A percentile compares a stretch with the other conserved stretches of the same genome.
phyloP scores from a whole-genome alignment of 371 early-diverging fungal species.

The Batrachochytrium dendrobatidis region DNA sequence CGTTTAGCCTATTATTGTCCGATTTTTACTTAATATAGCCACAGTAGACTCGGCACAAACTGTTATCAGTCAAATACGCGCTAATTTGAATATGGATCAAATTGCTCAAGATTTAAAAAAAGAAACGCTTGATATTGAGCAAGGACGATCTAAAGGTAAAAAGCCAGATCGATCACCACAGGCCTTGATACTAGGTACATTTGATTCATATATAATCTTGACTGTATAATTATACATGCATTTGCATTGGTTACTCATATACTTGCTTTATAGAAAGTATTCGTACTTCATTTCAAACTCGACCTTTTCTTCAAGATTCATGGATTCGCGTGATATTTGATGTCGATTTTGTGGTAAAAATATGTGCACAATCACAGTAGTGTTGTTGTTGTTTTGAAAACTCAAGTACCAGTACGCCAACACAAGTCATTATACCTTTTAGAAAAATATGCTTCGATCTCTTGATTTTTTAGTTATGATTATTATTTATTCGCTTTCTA shows the following conservation, averaged over 20 bases:
- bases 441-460: not conserved
- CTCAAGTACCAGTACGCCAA: no score
- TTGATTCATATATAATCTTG: not conserved
- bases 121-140: not conserved
- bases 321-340: not conserved
- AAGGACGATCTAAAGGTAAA: constrained; percentile 2
- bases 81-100: not conserved
- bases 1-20: not conserved
- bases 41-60: not conserved
- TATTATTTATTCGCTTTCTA: not conserved
- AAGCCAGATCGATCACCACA: constrained; percentile 1
- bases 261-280: constrained; percentile 5
- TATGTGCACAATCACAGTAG: not conserved
- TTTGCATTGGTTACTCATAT: not conserved
- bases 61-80: not conserved
- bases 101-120: not conserved
- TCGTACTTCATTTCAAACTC: not conserved
- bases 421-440: no score
- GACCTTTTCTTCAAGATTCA: constrained; percentile 2
- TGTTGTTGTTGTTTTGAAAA: not conserved
- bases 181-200: not conserved
- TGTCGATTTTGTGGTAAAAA: not conserved
- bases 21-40: not conserved
- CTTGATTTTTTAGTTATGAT: not conserved
- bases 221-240: not conserved